phyloP scores from a whole-genome alignment of 208 protist species.

The Leishmania tarentolae region DNA sequence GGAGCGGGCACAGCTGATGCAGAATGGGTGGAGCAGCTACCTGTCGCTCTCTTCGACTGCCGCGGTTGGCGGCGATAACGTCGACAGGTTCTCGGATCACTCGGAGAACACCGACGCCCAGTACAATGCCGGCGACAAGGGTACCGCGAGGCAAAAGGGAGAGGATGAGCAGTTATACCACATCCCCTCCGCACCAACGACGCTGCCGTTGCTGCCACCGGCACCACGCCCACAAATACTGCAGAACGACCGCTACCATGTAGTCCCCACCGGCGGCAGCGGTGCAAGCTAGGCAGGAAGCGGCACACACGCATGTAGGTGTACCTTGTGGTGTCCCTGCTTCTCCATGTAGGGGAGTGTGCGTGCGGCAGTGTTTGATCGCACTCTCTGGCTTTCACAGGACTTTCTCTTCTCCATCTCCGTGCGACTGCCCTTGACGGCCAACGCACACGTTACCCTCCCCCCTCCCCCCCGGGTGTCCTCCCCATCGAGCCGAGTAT shows the following conservation, averaged over 20 bases:
- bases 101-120: slow-evolving; percentile 5
- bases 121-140: not conserved
- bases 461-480: not conserved
- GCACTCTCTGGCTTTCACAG: not conserved
- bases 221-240: slow-evolving; percentile 16
- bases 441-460: not conserved
- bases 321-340: not conserved
- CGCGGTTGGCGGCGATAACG: not conserved
- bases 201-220: slow-evolving; percentile 20
- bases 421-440: not conserved
- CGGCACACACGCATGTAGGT: not conserved
- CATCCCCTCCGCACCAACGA: slow-evolving; percentile 5
- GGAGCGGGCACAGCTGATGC: slow-evolving; percentile 47
- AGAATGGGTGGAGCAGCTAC: slow-evolving; percentile 40
- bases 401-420: not conserved
- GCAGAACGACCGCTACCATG: slow-evolving; percentile 8
- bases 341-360: not conserved
- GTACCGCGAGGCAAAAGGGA: not conserved
- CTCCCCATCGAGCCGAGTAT: not conserved
- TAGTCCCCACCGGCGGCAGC: not conserved
- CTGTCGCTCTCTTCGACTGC: not conserved
- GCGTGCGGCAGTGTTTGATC: not conserved
- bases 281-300: not conserved
- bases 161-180: slow-evolving; percentile 18
- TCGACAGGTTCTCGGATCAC: not conserved